phyloP scores from a whole-genome alignment of 805 yeast species.

The Kodamaea sagamina region DNA sequence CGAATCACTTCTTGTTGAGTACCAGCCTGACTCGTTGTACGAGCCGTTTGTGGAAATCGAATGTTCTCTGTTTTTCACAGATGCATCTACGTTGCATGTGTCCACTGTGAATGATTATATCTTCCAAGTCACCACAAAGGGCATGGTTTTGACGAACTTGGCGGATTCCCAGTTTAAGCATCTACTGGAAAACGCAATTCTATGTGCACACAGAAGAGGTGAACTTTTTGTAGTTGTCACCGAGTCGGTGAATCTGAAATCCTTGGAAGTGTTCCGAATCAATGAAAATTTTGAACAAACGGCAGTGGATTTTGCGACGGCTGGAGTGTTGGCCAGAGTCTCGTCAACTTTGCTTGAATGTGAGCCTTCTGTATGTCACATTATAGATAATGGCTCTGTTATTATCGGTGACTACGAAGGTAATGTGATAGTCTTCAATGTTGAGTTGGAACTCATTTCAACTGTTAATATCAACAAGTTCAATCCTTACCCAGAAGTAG shows the following conservation, averaged over 20 bases:
- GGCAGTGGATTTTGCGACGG: background rate
- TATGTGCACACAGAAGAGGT: constrained; percentile 16
- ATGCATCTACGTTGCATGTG: constrained; percentile 10
- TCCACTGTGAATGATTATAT: constrained; percentile 15
- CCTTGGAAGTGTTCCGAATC: constrained; percentile 11
- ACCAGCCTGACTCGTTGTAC: constrained; percentile 14
- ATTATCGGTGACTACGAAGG: constrained; percentile 10
- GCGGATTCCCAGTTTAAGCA: constrained; percentile 12
- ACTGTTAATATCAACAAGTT: constrained; percentile 2
- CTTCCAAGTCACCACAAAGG: constrained; percentile 30
- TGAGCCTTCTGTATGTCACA: constrained; percentile 9
- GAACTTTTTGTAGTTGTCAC: constrained; percentile 17
- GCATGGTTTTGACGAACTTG: constrained; percentile 26
- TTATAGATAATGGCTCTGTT: background rate
- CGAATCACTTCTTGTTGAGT: constrained; percentile 38
- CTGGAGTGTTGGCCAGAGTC: background rate
- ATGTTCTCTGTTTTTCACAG: background rate
- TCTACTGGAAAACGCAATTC: constrained; percentile 14
- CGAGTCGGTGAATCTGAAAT: constrained; percentile 12
- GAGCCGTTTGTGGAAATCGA: constrained; percentile 18
- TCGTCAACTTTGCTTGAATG: constrained; percentile 3
- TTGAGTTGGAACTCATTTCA: background rate
- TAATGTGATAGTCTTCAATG: background rate
- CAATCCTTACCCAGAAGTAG: constrained; percentile 11
- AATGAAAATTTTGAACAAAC: constrained; percentile 1